Base-by-base conservation (phyloP, 352 stramenopile genomes). In the Phytophthora colocasiae region DNA sequence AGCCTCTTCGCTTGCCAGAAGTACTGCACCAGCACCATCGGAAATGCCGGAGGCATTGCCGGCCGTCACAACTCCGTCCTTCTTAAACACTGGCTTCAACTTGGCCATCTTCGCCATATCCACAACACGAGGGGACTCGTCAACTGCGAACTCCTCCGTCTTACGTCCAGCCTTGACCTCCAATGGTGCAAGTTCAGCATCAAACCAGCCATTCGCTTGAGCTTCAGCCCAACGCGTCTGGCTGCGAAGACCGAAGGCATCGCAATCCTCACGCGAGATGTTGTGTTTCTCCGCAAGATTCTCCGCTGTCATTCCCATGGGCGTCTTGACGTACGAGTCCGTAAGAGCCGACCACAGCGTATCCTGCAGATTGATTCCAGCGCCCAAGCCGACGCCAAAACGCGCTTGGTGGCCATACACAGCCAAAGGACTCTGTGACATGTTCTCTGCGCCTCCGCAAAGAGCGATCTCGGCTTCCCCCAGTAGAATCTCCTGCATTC, bases 271-370 rank as follows among this genome's bases (percentile, higher is more conserved):
- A 19, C 96, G 85, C 40, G 89, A 91, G 74, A 99, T 98, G 47
- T 70, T 75, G 81, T 98, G 97, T 78, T 99, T 91, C 43, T 92
- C 92, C 0, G 93, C 97, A n/a, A 99, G 69, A 81, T 99, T 99
- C 69, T 99, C 98, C 29, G 97, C 97, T 49, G 98, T 99, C 63
- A 99, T 93, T 45, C 96, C 98, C 98, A 99, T 99, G 1, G 97
- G 96, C 57, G 92, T 96, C 58, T 96, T 92, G 39, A 85, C 85
- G 79, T 98, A 91, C 56, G 89, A 92, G 82, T 99, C 97, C 10
- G 97, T 99, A 6, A 99, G 80, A 38, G 95, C 97, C 63, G 97
- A 94, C 97, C 97, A 99, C 24, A 99, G 81, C 50, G 89, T 92
- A 80, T 99, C 97, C 65, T 98, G 83, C 65, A 99, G 80, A 61